These are phyloP conservation scores for Basipetospora sp. DNA, from an alignment of 2,329 filamentous ascomycete species.

Conservation along the genomic window DNA sequence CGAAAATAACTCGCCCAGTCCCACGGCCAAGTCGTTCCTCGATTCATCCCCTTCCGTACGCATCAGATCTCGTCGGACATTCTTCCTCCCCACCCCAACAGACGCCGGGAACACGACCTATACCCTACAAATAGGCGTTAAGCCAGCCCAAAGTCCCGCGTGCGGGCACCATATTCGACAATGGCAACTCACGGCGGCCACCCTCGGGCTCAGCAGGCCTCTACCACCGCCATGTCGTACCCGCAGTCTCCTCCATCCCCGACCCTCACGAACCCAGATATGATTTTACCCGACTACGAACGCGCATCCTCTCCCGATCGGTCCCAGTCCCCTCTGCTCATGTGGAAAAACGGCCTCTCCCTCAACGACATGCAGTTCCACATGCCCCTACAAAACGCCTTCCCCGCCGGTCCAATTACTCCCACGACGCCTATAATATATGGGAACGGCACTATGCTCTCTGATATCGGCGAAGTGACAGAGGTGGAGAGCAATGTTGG, in stretches of 20 bases:
- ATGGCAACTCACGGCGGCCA: slow-evolving; percentile 10
- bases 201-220: slow-evolving; percentile 2
- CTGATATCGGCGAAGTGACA: slow-evolving; percentile 46
- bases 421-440: slow-evolving; percentile 52
- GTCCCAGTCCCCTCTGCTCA: slow-evolving; percentile 35
- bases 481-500: slow-evolving; percentile 37
- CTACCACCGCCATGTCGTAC: slow-evolving; percentile 21
- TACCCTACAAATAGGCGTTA: background rate
- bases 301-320: slow-evolving; percentile 34
- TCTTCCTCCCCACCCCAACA: background rate
- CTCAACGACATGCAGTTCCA: slow-evolving; percentile 17
- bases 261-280: slow-evolving; percentile 81
- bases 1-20: background rate
- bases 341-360: slow-evolving; percentile 35
- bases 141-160: slow-evolving; percentile 4
- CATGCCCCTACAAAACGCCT: slow-evolving; percentile 19
- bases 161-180: slow-evolving; percentile 9
- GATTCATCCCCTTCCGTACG: slow-evolving; percentile 4
- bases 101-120: background rate
- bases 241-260: slow-evolving; percentile 53
- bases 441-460: slow-evolving; percentile 54
- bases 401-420: slow-evolving; percentile 26
- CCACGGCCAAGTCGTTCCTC: slow-evolving; percentile 1
- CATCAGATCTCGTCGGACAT: background rate
- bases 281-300: slow-evolving; percentile 66